Evolutionary conservation across 106 monocot genomes (phyloP), one percentile per base, ranked within the genome.

Genomic region (Dioscorea dumetorum): DNA sequence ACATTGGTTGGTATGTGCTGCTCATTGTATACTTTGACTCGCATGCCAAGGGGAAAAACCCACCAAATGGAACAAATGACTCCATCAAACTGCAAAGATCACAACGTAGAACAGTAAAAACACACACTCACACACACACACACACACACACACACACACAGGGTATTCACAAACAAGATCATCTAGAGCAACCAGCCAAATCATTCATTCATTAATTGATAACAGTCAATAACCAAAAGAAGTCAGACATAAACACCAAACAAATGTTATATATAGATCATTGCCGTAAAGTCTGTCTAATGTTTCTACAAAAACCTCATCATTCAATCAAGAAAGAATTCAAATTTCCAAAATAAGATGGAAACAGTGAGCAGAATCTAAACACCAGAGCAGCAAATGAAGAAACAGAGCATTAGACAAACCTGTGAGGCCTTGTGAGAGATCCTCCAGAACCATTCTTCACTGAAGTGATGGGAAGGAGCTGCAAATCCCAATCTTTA

Each of bases 31-130:
- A 57, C 9, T 62, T 71, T 23, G 81, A 62, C 28, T 83, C 83
- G 60, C 56, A 72, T 56, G 70, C 19, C 64, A 72, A 54, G 53
- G 82, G 69, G 49, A 82, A 77, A 68, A 85, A 77, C 11, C 88
- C 88, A 9, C 88, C 88, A 66, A 89, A 79, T 19, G 88, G 88
- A 61, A 77, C 84, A 74, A 82, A 85, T 19, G 85, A 85, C 50
- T 82, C 77, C 76, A 74, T 74, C 63, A 82, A 75, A 66, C 84
- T 84, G 80, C 15, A 54, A 14, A 28, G 28, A 28, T 28, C 28
- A 28, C 28, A 28, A 28, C 2, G 1, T 28, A 28, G 28, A 28
- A 28, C 28, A 28, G 28, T 28, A 1, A 28, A 28, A 28, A 28
- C n/a, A n/a, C n/a, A n/a, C n/a, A n/a, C n/a, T n/a, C n/a, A 54